Evolutionary conservation across 345 rosid species (phyloP).

Genomic region (Mallotus nudiflorus): DNA sequence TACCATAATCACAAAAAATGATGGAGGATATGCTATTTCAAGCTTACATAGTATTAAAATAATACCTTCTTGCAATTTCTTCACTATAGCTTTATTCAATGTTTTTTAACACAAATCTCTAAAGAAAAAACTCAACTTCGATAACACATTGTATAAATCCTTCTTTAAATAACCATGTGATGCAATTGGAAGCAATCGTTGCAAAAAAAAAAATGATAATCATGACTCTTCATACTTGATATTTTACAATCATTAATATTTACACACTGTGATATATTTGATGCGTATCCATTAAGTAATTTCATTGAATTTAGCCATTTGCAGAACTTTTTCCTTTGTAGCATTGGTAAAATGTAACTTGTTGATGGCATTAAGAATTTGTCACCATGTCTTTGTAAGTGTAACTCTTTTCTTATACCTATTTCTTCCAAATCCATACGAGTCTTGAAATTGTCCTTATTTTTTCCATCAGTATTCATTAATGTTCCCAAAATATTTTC

Average conservation of each 20-base stretch:
- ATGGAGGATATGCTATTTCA: too few relatives aligned
- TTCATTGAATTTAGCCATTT: constrained; percentile 1
- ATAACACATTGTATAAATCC: too few relatives aligned
- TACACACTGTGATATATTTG: neutral
- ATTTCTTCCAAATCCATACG: too few relatives aligned
- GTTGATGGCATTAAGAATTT: too few relatives aligned
- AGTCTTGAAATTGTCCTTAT: too few relatives aligned
- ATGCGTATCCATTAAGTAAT: neutral
- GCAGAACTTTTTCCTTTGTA: neutral
- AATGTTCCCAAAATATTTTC: too few relatives aligned
- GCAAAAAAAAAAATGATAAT: neutral
- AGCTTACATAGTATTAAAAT: too few relatives aligned
- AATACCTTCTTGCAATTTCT: neutral
- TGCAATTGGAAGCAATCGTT: neutral
- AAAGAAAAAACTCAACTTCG: neutral
- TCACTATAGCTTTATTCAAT: neutral
- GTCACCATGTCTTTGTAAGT: too few relatives aligned
- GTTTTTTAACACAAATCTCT: neutral
- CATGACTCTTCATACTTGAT: neutral
- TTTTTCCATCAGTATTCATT: too few relatives aligned
- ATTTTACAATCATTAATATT: neutral
- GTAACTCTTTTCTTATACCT: too few relatives aligned
- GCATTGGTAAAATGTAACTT: neutral
- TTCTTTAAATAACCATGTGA: too few relatives aligned
- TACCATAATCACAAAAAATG: too few relatives aligned